phyloP scores from a whole-genome alignment of 169 alveolate genomes.

The Babesia divergens region DNA sequence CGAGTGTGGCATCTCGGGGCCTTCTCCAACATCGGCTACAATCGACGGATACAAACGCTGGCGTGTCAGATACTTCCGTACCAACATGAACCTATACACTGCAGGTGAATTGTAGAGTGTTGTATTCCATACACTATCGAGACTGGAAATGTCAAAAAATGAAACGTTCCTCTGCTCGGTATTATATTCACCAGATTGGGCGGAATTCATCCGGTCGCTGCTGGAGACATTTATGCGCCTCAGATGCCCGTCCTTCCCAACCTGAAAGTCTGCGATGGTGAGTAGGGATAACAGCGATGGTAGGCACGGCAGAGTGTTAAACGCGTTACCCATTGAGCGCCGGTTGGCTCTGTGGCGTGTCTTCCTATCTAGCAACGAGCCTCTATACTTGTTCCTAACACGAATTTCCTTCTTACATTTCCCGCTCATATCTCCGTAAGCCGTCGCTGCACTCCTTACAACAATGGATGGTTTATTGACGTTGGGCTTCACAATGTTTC shows the following conservation, averaged over 20 bases:
- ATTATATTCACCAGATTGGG: neutral
- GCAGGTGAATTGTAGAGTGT: constrained; percentile 26
- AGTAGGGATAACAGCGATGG: neutral
- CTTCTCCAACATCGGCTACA: neutral
- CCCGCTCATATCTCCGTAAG: no score
- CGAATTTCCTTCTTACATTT: no score
- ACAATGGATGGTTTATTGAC: no score
- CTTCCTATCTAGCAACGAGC: no score
- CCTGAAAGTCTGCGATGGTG: constrained; percentile 16
- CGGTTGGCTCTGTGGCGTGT: no score
- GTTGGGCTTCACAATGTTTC: no score
- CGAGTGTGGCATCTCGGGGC: neutral
- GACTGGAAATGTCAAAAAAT: constrained; percentile 25
- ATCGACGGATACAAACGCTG: neutral
- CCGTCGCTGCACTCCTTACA: no score
- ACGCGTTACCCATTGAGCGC: neutral
- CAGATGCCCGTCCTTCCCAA: constrained; percentile 5
- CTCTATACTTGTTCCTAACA: no score
- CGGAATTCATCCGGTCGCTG: neutral
- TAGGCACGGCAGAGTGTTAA: neutral
- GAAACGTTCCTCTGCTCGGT: neutral
- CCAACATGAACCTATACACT: constrained; percentile 15
- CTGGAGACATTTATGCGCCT: constrained; percentile 6
- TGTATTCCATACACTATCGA: constrained; percentile 16
- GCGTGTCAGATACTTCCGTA: neutral